Percentiles rank a stretch among this genome's conserved stretches.
phyloP scores from a whole-genome alignment of 176 grass and related monocot genomes.

The Avena atlantica region DNA sequence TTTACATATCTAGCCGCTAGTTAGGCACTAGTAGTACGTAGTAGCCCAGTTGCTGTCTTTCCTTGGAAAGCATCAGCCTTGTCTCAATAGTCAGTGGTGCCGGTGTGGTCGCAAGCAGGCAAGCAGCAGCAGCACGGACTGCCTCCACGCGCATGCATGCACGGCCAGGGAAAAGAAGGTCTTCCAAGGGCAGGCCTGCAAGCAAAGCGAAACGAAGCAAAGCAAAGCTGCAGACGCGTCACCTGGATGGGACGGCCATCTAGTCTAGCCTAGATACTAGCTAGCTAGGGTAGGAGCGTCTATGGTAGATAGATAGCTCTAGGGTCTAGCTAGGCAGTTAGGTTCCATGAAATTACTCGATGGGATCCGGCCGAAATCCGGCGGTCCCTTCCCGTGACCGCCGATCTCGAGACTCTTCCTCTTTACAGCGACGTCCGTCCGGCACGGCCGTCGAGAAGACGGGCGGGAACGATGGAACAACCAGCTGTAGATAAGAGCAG shows the following conservation, averaged over 20 bases:
- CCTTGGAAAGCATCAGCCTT: neutral
- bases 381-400: neutral
- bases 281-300: neutral
- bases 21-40: no score
- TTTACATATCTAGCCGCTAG: no score
- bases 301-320: neutral
- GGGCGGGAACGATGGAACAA: neutral
- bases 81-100: neutral
- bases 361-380: constrained; percentile 10
- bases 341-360: neutral
- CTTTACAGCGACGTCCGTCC: constrained; percentile 13
- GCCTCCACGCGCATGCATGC: constrained; percentile 1
- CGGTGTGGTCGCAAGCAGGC: neutral
- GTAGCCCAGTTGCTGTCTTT: neutral
- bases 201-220: neutral
- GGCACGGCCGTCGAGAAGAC: constrained; percentile 11
- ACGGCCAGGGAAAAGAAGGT: neutral
- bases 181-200: no score
- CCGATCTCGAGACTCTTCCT: neutral
- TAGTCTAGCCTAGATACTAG: no score
- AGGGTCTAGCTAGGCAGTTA: no score
- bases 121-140: neutral
- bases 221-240: constrained; percentile 39
- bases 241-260: constrained; percentile 54
- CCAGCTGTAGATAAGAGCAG: neutral